phyloP scores from a whole-genome alignment of 2,329 filamentous ascomycete species.

The Aspergillus neotritici region DNA sequence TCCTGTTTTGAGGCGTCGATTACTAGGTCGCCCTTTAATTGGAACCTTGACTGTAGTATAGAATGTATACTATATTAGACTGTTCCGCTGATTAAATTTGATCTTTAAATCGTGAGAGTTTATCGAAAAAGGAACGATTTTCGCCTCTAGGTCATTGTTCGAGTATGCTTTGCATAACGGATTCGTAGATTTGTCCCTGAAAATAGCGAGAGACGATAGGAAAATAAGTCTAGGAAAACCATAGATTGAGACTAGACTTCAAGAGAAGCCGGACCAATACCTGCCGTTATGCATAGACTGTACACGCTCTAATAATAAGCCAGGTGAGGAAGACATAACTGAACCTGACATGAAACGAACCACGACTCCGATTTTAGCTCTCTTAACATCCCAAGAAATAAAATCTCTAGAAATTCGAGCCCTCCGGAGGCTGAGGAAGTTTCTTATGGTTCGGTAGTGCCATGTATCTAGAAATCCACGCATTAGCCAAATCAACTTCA shows the following conservation, averaged over 20 bases:
- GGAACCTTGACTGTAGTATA: no score
- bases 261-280: conserved; percentile 28
- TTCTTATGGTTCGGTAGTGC: conserved; percentile 88
- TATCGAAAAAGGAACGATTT: conserved; percentile 2
- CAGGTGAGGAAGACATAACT: conserved; percentile 18
- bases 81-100: no score
- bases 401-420: conserved; percentile 53
- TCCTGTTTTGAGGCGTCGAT: no score
- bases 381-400: conserved; percentile 18
- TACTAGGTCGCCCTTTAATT: no score
- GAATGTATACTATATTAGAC: no score
- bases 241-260: conserved; percentile 18
- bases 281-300: conserved; percentile 34
- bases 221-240: conserved; percentile 8
- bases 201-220: background rate
- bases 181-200: background rate
- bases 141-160: no score
- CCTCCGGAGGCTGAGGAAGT: conserved; percentile 86
- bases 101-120: background rate
- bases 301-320: conserved; percentile 30
- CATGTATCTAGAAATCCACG: conserved; percentile 67
- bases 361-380: conserved; percentile 25
- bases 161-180: background rate
- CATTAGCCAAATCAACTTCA: conserved; percentile 22
- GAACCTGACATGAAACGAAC: conserved; percentile 20